Conservation (phyloP, 2,329 filamentous ascomycete species). For the Paraphoma chrysanthemicola region DNA sequence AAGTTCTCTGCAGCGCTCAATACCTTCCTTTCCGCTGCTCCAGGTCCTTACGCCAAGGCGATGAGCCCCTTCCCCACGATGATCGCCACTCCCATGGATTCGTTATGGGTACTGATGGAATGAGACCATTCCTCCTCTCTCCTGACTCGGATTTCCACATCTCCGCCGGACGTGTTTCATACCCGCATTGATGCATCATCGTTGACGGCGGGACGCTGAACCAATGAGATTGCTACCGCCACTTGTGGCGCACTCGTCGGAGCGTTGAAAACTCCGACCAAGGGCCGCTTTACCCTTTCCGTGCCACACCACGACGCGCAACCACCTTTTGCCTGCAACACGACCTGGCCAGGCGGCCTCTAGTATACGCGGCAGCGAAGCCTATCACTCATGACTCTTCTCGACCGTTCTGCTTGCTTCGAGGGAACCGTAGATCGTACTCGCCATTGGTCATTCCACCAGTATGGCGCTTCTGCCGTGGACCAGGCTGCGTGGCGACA, state of each 20-base stretch:
- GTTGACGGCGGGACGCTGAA: neutral
- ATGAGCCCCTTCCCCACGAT: too few species aligned
- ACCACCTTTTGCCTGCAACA: conserved; percentile 29
- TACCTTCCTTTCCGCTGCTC: too few species aligned
- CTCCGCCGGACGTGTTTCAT: neutral
- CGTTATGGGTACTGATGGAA: too few species aligned
- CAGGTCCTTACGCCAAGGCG: too few species aligned
- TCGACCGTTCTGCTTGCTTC: conserved; percentile 29
- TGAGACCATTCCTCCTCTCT: too few species aligned
- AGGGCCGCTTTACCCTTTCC: conserved; percentile 13
- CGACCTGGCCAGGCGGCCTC: conserved; percentile 14
- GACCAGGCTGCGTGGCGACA: conserved; percentile 31
- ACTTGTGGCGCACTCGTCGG: conserved; percentile 34
- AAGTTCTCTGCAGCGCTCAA: too few species aligned
- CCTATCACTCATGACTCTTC: conserved; percentile 29
- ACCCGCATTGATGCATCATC: neutral
- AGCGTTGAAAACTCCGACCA: conserved; percentile 19
- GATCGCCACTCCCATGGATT: too few species aligned
- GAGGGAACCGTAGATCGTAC: neutral
- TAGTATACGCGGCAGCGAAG: conserved; percentile 23
- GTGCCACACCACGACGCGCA: conserved; percentile 30
- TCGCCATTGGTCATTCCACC: conserved; percentile 27
- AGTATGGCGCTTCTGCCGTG: conserved; percentile 4
- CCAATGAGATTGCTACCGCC: conserved; percentile 13
- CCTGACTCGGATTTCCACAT: neutral